These are phyloP conservation scores for Plenodomus lindquistii DNA, from an alignment of 2,329 filamentous ascomycete genomes.

Conservation along the genomic window DNA sequence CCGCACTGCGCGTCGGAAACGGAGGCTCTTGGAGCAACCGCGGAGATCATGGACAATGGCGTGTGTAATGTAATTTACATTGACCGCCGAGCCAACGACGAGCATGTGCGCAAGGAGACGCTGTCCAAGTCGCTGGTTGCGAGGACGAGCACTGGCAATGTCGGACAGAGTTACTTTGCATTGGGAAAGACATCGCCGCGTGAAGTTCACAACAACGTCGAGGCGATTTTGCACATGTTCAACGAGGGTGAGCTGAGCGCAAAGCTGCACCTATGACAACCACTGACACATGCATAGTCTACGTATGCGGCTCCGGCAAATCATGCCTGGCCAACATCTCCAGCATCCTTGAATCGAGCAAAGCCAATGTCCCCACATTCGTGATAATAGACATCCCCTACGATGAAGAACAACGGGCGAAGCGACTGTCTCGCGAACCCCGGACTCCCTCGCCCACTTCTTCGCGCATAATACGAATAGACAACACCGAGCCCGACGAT, in stretches of 20 bases:
- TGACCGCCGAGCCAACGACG: conserved; percentile 48
- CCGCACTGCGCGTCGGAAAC: no score
- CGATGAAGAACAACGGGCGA: conserved; percentile 47
- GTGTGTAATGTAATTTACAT: conserved; percentile 51
- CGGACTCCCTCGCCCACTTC: conserved; percentile 47
- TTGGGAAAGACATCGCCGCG: conserved; percentile 33
- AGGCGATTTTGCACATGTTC: conserved; percentile 47
- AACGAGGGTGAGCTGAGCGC: conserved; percentile 41
- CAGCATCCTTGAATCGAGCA: conserved; percentile 38
- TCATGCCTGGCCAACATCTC: conserved; percentile 44
- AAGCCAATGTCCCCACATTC: conserved; percentile 43
- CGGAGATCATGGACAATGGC: conserved; percentile 49
- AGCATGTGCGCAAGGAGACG: conserved; percentile 44
- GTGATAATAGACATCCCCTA: conserved; percentile 50
- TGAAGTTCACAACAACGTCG: conserved; percentile 46
- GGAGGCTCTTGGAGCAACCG: conserved; percentile 32
- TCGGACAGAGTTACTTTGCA: conserved; percentile 43
- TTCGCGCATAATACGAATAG: conserved; percentile 33
- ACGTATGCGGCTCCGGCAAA: conserved; percentile 46
- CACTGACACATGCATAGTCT: conserved; percentile 35
- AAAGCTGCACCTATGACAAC: not conserved
- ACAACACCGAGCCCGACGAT: conserved; percentile 45
- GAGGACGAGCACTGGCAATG: conserved; percentile 37
- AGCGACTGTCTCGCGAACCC: conserved; percentile 47
- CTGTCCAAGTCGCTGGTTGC: conserved; percentile 40